Conservation (phyloP, 1,139 yeast genomes). For the Saccharomyces hybrid region DNA sequence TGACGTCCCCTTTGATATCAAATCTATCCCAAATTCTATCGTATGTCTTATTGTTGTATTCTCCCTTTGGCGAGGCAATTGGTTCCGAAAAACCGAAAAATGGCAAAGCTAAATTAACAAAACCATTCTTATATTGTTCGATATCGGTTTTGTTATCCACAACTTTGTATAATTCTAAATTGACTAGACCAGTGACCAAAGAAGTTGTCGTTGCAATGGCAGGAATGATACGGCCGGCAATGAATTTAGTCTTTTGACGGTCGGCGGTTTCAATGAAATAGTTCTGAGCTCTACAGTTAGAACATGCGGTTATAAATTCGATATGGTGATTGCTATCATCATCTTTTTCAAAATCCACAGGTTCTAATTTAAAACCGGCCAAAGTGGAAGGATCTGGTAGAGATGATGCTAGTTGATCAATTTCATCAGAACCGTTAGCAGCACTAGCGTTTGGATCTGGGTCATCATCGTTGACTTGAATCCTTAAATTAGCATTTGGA, state of each 20-base stretch:
- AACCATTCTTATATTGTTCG: slow-evolving; percentile 91
- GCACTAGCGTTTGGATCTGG: slow-evolving; percentile 66
- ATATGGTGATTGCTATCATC: slow-evolving; percentile 95
- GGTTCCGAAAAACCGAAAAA: slow-evolving; percentile 97
- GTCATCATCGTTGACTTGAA: slow-evolving; percentile 84
- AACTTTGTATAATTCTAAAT: slow-evolving; percentile 86
- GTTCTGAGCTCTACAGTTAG: slow-evolving; percentile 90
- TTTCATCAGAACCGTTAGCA: slow-evolving; percentile 48
- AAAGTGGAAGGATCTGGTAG: slow-evolving; percentile 85
- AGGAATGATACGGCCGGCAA: slow-evolving; percentile 93
- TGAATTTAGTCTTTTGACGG: slow-evolving; percentile 67
- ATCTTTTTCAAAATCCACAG: slow-evolving; percentile 95
- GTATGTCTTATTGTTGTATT: slow-evolving; percentile 70
- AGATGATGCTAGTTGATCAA: slow-evolving; percentile 56
- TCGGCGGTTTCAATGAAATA: slow-evolving; percentile 79
- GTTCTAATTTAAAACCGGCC: slow-evolving; percentile 78
- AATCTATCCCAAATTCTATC: slow-evolving; percentile 96
- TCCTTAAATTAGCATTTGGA: slow-evolving; percentile 70
- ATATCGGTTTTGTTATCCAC: slow-evolving; percentile 63
- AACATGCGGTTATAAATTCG: slow-evolving; percentile 93
- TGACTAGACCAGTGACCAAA: slow-evolving; percentile 88
- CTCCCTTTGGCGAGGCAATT: slow-evolving; percentile 71
- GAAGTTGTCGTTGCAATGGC: slow-evolving; percentile 99
- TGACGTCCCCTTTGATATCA: slow-evolving; percentile 69
- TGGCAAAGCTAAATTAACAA: slow-evolving; percentile 88